Percentiles rank a stretch among this genome's conserved stretches.
phyloP scores from a whole-genome alignment of 768 basidiomycete species.

The Coprinellus aureogranulatus region DNA sequence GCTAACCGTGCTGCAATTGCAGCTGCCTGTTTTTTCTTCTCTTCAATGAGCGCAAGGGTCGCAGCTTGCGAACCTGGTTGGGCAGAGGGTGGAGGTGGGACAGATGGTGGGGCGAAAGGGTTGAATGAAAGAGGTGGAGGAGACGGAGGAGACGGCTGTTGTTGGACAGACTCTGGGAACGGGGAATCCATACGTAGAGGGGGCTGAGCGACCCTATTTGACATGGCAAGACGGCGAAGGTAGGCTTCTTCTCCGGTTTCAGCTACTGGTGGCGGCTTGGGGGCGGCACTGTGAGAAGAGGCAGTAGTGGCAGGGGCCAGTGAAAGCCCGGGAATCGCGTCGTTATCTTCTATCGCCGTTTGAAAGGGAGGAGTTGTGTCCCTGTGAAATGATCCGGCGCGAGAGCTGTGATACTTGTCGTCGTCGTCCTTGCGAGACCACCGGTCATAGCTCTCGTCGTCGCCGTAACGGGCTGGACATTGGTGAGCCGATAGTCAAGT shows the following conservation, averaged over 20 bases:
- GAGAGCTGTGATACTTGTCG: conserved; percentile 24
- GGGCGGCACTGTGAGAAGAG: conserved; percentile 11
- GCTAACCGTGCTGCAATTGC: conserved; percentile 77
- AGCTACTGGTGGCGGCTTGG: conserved; percentile 21
- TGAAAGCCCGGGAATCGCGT: no score
- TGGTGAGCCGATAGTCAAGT: conserved; percentile 3
- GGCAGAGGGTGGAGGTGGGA: conserved; percentile 55
- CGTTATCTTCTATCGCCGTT: conserved; percentile 32
- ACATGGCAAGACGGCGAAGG: conserved; percentile 10
- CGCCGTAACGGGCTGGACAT: conserved; percentile 45
- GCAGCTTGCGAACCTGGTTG: conserved; percentile 25
- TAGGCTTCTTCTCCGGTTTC: conserved; percentile 8
- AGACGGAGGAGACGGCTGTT: conserved; percentile 34
- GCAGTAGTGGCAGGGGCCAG: background rate
- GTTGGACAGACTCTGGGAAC: conserved; percentile 13
- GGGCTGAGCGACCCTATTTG: background rate
- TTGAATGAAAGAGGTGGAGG: conserved; percentile 63
- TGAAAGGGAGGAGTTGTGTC: conserved; percentile 29
- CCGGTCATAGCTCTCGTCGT: conserved; percentile 40
- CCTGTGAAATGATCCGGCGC: conserved; percentile 6
- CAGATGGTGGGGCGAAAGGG: conserved; percentile 63
- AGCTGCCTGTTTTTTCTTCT: conserved; percentile 72
- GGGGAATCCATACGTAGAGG: background rate
- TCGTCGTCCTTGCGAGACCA: conserved; percentile 38
- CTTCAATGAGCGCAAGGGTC: conserved; percentile 46